Base-by-base conservation (phyloP, 495 filamentous ascomycete genomes). In the Penicillium bovifimosum region DNA sequence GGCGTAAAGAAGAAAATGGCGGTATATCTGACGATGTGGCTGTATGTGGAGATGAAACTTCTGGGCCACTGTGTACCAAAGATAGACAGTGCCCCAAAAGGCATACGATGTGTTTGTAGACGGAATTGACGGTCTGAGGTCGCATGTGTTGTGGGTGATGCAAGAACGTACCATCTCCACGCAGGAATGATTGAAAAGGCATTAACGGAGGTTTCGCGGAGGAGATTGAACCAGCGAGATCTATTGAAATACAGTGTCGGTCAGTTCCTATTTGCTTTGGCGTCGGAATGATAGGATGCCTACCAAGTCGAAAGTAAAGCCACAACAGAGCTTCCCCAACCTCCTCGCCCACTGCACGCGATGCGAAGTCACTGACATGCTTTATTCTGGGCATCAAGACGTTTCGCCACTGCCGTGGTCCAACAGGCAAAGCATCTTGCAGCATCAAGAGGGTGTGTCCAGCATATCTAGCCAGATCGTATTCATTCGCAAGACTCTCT, bases 281-380 rank as follows among this genome's bases (percentile, higher is more conserved):
- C 0, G 2, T 20, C 2, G 9, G n/a, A 18, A 4, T 13, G 11
- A 36, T 3, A 0, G 31, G 20, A 24, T 24, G 20, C 53, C 20
- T 46, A 63, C 60, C 62, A 11, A 65, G 32, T 39, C 56, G 28
- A 32, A 65, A 58, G 41, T 58, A 46, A 24, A 65, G 34, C 62
- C 62, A 65, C 10, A 65, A 58, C 9, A 60, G 39, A 7, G 56
- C 51, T 13, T 63, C 56, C 5, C 60, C 60, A 16, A 63, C 51
- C 3, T 58, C 59, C 9, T 60, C 51, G 13, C 38, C 32, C 17
- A 31, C 24, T 1, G 14, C 13, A 9, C 52, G 52, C 8, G 39
- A 44, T 0, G 54, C 9, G 6, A 58, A 43, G 11, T 47, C 42
- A 31, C 35, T 45, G 17, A 26, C n/a, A 1, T 47, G 4, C 9